Percentiles rank a stretch among this genome's conserved stretches.
phyloP scores from a whole-genome alignment of 2,329 filamentous ascomycete genomes.

The Neofusicoccum ribis region DNA sequence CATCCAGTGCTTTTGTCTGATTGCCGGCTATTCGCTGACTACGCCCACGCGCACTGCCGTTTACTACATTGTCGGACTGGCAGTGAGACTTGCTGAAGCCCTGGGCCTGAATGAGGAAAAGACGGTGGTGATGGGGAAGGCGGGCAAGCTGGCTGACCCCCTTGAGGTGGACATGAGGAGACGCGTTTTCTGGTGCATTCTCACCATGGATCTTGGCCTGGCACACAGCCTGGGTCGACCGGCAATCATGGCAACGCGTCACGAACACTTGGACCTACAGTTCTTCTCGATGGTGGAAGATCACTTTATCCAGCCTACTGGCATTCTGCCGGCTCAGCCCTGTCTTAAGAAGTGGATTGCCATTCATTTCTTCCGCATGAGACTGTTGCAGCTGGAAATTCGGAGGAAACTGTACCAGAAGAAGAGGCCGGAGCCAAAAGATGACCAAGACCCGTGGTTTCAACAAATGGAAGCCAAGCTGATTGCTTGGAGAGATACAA shows the following conservation, averaged over 20 bases:
- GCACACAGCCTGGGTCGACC: constrained; percentile 86
- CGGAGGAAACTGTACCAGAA: constrained; percentile 81
- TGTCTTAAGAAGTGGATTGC: constrained; percentile 84
- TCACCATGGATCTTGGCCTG: constrained; percentile 84
- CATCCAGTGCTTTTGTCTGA: constrained; percentile 82
- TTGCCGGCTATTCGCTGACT: constrained; percentile 87
- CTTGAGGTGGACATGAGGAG: constrained; percentile 87
- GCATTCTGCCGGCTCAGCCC: constrained; percentile 68
- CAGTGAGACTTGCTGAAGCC: constrained; percentile 84
- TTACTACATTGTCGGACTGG: constrained; percentile 89
- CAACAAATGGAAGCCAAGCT: constrained; percentile 75
- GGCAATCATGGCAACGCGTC: constrained; percentile 76
- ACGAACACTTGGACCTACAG: constrained; percentile 80
- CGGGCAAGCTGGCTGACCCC: constrained; percentile 63
- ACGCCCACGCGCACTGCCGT: constrained; percentile 90
- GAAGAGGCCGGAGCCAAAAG: constrained; percentile 72
- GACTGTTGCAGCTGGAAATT: constrained; percentile 83
- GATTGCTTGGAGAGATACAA: constrained; percentile 73
- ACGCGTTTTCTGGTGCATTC: constrained; percentile 82
- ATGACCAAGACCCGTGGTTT: constrained; percentile 88
- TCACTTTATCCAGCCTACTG: constrained; percentile 74
- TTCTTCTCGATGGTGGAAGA: constrained; percentile 85
- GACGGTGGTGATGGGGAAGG: constrained; percentile 69
- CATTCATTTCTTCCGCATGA: constrained; percentile 93
- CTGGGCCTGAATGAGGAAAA: constrained; percentile 86